Evolutionary conservation across 1,284 basidiomycete species (phyloP).

Genomic region (Tylopilus orsonianus): DNA sequence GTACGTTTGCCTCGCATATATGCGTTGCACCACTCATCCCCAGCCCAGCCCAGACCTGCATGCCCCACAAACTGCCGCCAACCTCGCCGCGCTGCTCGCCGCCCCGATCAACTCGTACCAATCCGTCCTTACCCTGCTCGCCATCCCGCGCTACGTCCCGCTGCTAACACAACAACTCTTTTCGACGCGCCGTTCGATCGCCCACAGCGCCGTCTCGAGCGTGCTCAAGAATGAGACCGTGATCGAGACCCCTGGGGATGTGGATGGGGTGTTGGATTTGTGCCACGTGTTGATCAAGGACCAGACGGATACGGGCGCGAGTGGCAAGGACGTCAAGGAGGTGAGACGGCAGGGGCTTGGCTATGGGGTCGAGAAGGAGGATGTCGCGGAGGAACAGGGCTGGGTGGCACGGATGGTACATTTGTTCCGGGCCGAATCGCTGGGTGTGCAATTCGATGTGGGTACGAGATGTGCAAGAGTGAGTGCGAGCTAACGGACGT

Average conservation of each 20-base stretch:
- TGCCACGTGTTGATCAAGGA: slow-evolving; percentile 91
- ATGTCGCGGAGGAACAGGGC: slow-evolving; percentile 94
- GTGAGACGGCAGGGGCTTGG: slow-evolving; percentile 56
- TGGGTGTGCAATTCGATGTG: slow-evolving; percentile 87
- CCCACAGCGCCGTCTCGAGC: slow-evolving; percentile 88
- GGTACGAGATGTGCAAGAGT: slow-evolving; percentile 22
- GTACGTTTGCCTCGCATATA: slow-evolving; percentile 40
- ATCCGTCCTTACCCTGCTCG: slow-evolving; percentile 90
- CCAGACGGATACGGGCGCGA: slow-evolving; percentile 65
- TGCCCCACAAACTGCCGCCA: slow-evolving; percentile 79
- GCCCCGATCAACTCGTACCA: slow-evolving; percentile 94
- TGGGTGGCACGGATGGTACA: slow-evolving; percentile 98
- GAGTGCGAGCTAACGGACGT: not conserved
- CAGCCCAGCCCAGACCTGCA: slow-evolving; percentile 77
- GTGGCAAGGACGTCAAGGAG: slow-evolving; percentile 45
- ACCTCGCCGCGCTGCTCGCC: slow-evolving; percentile 85
- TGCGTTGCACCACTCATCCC: not conserved
- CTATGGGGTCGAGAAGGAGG: slow-evolving; percentile 70
- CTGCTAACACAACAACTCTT: slow-evolving; percentile 84
- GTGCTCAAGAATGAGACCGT: slow-evolving; percentile 94
- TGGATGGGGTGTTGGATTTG: slow-evolving; percentile 86
- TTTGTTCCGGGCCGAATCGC: slow-evolving; percentile 81
- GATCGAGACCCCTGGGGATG: slow-evolving; percentile 88
- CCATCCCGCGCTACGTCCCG: slow-evolving; percentile 84
- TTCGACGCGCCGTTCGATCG: slow-evolving; percentile 84